Evolutionary conservation across 352 stramenopile genomes (phyloP), one percentile per base, ranked within the genome.

Genomic region (Phytophthora ohioensis): DNA sequence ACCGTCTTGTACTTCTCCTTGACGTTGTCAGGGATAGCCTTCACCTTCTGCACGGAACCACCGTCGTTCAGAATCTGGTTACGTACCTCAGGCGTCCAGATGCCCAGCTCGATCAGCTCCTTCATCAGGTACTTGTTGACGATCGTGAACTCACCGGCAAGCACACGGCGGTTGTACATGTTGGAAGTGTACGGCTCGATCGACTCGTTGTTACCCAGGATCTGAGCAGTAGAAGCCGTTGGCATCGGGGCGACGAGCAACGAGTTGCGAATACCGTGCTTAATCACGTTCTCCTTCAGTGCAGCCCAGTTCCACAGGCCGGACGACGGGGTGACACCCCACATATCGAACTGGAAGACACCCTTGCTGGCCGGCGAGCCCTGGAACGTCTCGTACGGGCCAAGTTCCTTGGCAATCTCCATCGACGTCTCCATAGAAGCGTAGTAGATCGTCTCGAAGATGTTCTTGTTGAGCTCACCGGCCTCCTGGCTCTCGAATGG

Each of bases 391-490:
- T 98, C 86, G 83, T 99, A 99, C 15, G 95, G 85, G 9, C 98
- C 98, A n/a, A 98, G 74, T 67, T 91, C 76, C 64, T 91, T 80
- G 31, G 98, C 97, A 17, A 99, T 80, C 73, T 99, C 94, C 76
- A 97, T 97, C 38, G 97, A 99, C 13, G 97, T 96, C 71, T 98
- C 94, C 78, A 98, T 94, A 10, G 98, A 91, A 36, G 90, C 97
- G 74, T 95, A 99, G 88, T 99, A 99, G 47, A 99, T 98, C n/a
- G 98, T 99, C 82, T 99, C 98, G 77, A 99, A 99, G 77, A 99
- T 99, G 62, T 99, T 91, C 73, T 96, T 97, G 89, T 99, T 99
- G 15, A 99, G 80, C 59, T 98, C 66, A 5, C 84, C 75, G 13
- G 97, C 97, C 63, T 93, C 64, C 11, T 85, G 63, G 46, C 91